Percentiles rank a stretch among this genome's conserved stretches.
These are phyloP conservation scores for Hanseniaspora valbyensis DNA, from an alignment of 805 yeast genomes.

Conservation along the genomic window DNA sequence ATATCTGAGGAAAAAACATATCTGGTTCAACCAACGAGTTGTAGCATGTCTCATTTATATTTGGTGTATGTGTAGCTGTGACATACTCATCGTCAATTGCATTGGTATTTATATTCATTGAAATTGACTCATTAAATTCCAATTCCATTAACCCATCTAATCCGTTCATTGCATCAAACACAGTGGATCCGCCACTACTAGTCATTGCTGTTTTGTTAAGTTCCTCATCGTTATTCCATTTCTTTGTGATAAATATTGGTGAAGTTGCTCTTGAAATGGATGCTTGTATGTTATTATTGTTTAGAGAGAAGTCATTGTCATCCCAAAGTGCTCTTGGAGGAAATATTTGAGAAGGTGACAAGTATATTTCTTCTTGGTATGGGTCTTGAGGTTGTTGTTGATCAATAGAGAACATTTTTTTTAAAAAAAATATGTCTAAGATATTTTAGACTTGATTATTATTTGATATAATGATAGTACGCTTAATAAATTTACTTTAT, in stretches of 20 bases:
- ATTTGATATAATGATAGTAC: no score
- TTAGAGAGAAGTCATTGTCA: background rate
- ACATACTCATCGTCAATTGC: background rate
- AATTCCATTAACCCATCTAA: constrained; percentile 1
- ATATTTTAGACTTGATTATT: background rate
- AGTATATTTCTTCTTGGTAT: background rate
- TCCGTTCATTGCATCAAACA: background rate
- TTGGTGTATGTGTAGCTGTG: constrained; percentile 3
- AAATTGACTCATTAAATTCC: background rate
- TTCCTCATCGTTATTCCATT: background rate
- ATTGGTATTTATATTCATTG: background rate
- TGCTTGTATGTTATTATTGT: background rate
- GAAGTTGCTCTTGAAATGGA: constrained; percentile 10
- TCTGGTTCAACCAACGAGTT: background rate
- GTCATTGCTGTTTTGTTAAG: background rate
- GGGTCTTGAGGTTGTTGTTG: background rate
- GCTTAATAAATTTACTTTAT: no score
- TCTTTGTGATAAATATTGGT: constrained; percentile 8
- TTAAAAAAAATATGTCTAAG: background rate
- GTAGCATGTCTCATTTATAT: background rate
- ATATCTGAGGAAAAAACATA: background rate
- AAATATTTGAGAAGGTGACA: background rate
- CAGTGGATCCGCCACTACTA: constrained; percentile 10
- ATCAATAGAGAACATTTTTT: background rate
- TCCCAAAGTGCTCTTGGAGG: background rate